phyloP scores from a whole-genome alignment of 2,329 filamentous ascomycete species.

The Exophiala calicioides region DNA sequence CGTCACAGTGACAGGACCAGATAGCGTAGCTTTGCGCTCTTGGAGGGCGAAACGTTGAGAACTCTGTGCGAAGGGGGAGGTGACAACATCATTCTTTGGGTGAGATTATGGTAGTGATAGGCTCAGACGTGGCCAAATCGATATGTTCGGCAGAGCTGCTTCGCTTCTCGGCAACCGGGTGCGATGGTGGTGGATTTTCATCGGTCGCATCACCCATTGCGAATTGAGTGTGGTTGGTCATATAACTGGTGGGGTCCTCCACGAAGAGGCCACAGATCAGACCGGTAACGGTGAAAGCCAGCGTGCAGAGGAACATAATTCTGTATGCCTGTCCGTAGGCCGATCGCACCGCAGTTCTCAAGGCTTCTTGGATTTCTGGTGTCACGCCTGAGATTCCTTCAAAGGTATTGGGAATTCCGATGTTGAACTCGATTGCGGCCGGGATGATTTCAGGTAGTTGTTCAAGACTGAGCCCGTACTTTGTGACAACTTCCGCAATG shows the following conservation, averaged over 20 bases:
- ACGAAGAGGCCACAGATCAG: constrained; percentile 5
- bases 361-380: constrained; percentile 36
- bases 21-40: no score
- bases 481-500: constrained; percentile 35
- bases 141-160: no score
- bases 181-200: no score
- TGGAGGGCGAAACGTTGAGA: no score
- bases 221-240: constrained; percentile 14
- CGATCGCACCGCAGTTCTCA: constrained; percentile 38
- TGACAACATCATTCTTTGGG: no score
- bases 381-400: constrained; percentile 38
- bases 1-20: no score
- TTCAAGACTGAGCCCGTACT: constrained; percentile 40
- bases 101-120: no score
- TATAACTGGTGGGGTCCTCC: constrained; percentile 2
- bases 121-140: no score
- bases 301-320: constrained; percentile 40
- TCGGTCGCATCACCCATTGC: no score
- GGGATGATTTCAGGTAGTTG: constrained; percentile 39
- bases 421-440: constrained; percentile 36
- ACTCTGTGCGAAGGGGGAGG: no score
- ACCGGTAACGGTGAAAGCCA: constrained; percentile 25
- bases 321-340: constrained; percentile 47
- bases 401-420: constrained; percentile 27
- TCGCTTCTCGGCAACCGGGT: no score